Conservation (phyloP, 352 stramenopile species). For the Phytophthora nicotianae region DNA sequence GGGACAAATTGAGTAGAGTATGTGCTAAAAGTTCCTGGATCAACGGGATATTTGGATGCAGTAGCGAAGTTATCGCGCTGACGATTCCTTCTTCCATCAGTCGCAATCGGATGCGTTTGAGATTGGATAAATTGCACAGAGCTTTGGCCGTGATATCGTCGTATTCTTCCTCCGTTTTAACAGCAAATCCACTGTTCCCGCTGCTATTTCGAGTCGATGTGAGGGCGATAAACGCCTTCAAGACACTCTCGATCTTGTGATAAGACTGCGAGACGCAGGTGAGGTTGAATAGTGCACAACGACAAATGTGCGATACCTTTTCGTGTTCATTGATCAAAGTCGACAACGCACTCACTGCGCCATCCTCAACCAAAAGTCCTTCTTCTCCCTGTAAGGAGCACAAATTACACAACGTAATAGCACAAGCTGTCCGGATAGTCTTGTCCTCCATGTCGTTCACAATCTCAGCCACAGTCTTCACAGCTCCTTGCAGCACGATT, state of each 20-base stretch:
- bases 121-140: conserved; percentile 89
- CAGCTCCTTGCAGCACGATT: conserved; percentile 74
- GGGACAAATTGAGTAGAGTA: conserved; percentile 76
- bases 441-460: conserved; percentile 69
- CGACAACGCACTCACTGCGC: conserved; percentile 78
- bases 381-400: conserved; percentile 84
- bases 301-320: conserved; percentile 68
- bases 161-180: conserved; percentile 40
- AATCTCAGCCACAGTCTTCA: conserved; percentile 79
- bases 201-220: conserved; percentile 46
- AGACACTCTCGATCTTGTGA: conserved; percentile 84
- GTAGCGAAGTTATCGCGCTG: conserved; percentile 63
- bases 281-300: conserved; percentile 88
- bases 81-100: conserved; percentile 92
- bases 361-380: conserved; percentile 79
- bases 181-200: conserved; percentile 2
- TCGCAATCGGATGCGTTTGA: conserved; percentile 79
- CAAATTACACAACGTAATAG: conserved; percentile 87
- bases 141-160: conserved; percentile 73
- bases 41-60: conserved; percentile 46
- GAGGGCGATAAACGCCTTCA: conserved; percentile 77
- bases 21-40: conserved; percentile 73
- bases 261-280: conserved; percentile 88
- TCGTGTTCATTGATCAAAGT: conserved; percentile 82
- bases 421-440: conserved; percentile 76